A percentile compares a stretch with the other conserved stretches of the same genome.
phyloP scores from a whole-genome alignment of 345 rosid species.

The Eucalyptus rudis region DNA sequence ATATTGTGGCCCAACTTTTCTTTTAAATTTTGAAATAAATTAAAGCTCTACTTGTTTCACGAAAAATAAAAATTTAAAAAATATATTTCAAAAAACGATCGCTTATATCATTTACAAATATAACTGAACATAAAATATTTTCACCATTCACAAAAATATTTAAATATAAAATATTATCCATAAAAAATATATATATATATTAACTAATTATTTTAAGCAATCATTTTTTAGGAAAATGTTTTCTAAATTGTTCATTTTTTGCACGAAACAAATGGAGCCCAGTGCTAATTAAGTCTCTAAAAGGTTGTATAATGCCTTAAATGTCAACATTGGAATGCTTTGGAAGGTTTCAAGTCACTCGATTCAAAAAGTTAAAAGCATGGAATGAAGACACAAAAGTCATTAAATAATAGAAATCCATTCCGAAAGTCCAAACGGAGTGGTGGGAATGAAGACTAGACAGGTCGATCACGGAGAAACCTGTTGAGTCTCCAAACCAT shows the following conservation, averaged over 20 bases:
- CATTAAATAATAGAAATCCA: neutral
- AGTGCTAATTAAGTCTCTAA: neutral
- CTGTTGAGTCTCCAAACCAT: neutral
- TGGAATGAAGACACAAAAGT: neutral
- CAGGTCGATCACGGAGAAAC: neutral
- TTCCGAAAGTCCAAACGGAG: neutral
- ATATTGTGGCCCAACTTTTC: neutral
- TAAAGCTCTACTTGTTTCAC: too few species aligned
- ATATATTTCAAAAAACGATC: rapidly evolving
- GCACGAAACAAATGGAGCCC: neutral
- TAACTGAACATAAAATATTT: too few species aligned
- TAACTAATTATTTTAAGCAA: rapidly evolving
- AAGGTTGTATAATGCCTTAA: neutral
- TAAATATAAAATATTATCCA: too few species aligned
- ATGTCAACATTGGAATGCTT: neutral
- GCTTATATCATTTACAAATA: rapidly evolving
- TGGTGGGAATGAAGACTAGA: neutral
- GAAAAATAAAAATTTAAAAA: too few species aligned
- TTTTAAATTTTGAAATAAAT: neutral
- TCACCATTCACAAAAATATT: too few species aligned
- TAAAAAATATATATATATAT: too few species aligned
- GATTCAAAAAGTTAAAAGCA: too few species aligned
- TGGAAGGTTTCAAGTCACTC: neutral
- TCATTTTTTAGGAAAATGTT: neutral
- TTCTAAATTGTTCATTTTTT: rapidly evolving